A percentile compares a stretch with the other conserved stretches of the same genome.
Conservation (phyloP, 129 eudicot species). For the Cynara cardunculus region DNA sequence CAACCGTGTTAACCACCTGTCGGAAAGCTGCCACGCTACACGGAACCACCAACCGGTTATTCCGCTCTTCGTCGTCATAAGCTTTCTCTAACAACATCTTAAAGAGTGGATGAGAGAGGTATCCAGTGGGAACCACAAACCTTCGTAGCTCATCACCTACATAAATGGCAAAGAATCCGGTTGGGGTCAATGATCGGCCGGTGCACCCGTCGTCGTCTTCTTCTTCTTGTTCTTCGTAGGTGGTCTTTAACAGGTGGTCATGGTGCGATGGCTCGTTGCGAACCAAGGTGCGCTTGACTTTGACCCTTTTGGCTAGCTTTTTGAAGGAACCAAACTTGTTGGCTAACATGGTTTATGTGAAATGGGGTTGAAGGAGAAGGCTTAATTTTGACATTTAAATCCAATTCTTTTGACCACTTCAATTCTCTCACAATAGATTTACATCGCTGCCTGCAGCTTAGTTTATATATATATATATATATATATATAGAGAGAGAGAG, state of each 20-base stretch:
- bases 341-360: slow-evolving; percentile 5
- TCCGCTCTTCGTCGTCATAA: slow-evolving; percentile 51
- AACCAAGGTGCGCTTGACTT: not conserved
- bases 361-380: not conserved
- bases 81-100: slow-evolving; percentile 76
- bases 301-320: slow-evolving; percentile 2
- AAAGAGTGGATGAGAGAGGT: slow-evolving; percentile 71
- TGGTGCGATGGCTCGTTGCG: slow-evolving; percentile 3
- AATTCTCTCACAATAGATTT: not conserved
- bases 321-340: slow-evolving; percentile 4
- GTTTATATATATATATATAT: not conserved
- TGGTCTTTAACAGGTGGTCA: slow-evolving; percentile 4
- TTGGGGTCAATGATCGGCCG: not conserved
- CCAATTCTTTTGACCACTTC: not conserved
- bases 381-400: not conserved
- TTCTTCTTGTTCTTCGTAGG: not conserved
- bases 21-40: slow-evolving; percentile 53
- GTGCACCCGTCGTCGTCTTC: not conserved
- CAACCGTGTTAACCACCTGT: slow-evolving; percentile 56
- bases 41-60: slow-evolving; percentile 54
- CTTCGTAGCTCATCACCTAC: slow-evolving; percentile 5
- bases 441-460: not conserved
- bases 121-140: slow-evolving; percentile 49
- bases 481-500: too few relatives aligned
- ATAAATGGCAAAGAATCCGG: slow-evolving; percentile 7